phyloP scores from a whole-genome alignment of 1,139 yeast genomes.

The Debaryomycetaceae sp. region DNA sequence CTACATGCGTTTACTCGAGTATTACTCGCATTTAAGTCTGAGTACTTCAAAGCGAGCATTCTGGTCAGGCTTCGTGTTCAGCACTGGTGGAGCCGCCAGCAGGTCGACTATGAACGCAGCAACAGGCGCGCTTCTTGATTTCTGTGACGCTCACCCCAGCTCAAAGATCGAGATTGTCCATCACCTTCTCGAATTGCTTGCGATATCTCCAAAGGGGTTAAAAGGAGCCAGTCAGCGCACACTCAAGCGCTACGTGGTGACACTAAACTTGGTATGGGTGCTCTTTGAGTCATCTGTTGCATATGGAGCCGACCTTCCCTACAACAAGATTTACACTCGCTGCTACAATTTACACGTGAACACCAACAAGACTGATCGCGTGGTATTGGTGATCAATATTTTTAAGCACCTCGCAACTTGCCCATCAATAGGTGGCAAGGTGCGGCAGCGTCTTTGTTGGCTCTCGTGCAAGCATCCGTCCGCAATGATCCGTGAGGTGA shows the following conservation, averaged over 20 bases:
- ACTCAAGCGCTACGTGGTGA: conserved; percentile 17
- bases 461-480: conserved; percentile 28
- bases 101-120: conserved; percentile 37
- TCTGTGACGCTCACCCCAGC: not conserved
- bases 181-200: conserved; percentile 15
- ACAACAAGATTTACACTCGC: conserved; percentile 42
- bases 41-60: conserved; percentile 4
- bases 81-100: conserved; percentile 38
- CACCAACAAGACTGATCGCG: conserved; percentile 32
- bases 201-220: conserved; percentile 12
- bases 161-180: conserved; percentile 9
- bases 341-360: conserved; percentile 55
- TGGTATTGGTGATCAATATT: conserved; percentile 29
- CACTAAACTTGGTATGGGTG: conserved; percentile 31
- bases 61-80: conserved; percentile 27
- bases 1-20: conserved; percentile 22
- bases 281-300: conserved; percentile 34
- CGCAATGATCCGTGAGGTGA: conserved; percentile 22
- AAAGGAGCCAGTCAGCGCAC: conserved; percentile 13
- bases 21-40: conserved; percentile 11
- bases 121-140: conserved; percentile 2
- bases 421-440: conserved; percentile 11
- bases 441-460: conserved; percentile 25
- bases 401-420: conserved; percentile 28
- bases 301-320: conserved; percentile 31